Conservation (phyloP, 2,329 filamentous ascomycete genomes). For the Aureobasidium sp. region DNA sequence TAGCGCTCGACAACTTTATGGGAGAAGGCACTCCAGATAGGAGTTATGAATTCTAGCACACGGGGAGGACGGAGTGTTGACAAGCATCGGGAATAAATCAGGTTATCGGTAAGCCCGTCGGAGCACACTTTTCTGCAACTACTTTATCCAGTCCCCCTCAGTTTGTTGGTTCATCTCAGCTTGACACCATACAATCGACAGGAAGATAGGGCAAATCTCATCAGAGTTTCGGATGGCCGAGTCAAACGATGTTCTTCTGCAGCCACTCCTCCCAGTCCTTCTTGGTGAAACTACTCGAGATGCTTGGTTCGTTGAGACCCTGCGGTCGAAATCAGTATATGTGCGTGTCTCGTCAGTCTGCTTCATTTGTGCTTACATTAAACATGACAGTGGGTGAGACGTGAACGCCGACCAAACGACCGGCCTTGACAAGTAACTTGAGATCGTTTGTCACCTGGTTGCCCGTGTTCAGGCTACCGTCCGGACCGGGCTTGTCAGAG, state of each 20-base stretch:
- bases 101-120: too few relatives aligned
- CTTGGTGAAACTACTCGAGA: conserved; percentile 67
- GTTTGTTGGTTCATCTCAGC: too few relatives aligned
- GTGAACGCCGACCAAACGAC: conserved; percentile 72
- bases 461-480: conserved; percentile 65
- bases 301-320: conserved; percentile 65
- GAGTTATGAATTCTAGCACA: too few relatives aligned
- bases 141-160: too few relatives aligned
- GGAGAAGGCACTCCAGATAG: too few relatives aligned
- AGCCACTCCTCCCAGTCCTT: conserved; percentile 85
- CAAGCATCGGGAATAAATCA: too few relatives aligned
- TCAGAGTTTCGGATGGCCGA: not conserved
- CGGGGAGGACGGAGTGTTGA: too few relatives aligned
- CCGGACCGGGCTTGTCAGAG: conserved; percentile 53
- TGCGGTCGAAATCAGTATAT: conserved; percentile 18
- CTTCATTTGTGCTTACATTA: conserved; percentile 44
- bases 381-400: conserved; percentile 87
- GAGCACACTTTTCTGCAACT: too few relatives aligned
- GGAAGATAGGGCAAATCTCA: too few relatives aligned
- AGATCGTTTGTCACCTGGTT: conserved; percentile 79
- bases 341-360: not conserved
- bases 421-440: conserved; percentile 61
- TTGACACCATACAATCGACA: too few relatives aligned
- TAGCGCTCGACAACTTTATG: too few relatives aligned
- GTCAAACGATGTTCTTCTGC: conserved; percentile 51